Conservation (phyloP, 768 basidiomycete species). For the Panellus pusillus region DNA sequence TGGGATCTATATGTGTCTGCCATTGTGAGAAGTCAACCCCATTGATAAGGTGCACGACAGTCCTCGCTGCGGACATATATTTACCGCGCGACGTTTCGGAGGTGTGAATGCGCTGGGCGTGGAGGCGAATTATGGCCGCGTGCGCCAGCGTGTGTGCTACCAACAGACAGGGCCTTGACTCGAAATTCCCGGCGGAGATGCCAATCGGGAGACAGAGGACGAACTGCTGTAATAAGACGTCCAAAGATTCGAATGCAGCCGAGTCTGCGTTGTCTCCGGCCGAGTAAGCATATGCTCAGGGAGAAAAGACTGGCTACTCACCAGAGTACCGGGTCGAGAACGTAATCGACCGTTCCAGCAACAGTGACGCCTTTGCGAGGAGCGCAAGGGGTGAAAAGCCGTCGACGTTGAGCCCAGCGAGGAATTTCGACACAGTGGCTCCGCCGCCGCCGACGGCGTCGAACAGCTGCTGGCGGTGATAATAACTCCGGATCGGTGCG, state of each 20-base stretch:
- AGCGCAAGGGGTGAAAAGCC: constrained; percentile 28
- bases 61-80: constrained; percentile 12
- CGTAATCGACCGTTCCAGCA: constrained; percentile 33
- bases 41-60: constrained; percentile 14
- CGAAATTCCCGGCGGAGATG: constrained; percentile 16
- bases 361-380: constrained; percentile 32
- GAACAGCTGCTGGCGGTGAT: neutral
- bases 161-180: constrained; percentile 23
- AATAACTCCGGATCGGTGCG: neutral
- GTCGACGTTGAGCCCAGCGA: constrained; percentile 26
- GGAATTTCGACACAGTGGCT: constrained; percentile 30
- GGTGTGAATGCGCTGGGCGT: constrained; percentile 24
- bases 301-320: neutral
- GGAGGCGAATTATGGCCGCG: constrained; percentile 31
- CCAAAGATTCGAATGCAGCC: constrained; percentile 1
- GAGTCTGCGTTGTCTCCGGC: constrained; percentile 7
- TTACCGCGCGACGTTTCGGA: constrained; percentile 16
- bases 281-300: neutral
- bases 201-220: constrained; percentile 21
- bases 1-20: constrained; percentile 17
- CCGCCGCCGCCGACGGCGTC: constrained; percentile 18
- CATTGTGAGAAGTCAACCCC: constrained; percentile 4
- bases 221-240: constrained; percentile 28
- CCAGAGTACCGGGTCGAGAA: constrained; percentile 19
- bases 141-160: constrained; percentile 35